Evolutionary conservation across 768 basidiomycete genomes (phyloP), one percentile per base, ranked within the genome.

Genomic region (Amanita rubescens): DNA sequence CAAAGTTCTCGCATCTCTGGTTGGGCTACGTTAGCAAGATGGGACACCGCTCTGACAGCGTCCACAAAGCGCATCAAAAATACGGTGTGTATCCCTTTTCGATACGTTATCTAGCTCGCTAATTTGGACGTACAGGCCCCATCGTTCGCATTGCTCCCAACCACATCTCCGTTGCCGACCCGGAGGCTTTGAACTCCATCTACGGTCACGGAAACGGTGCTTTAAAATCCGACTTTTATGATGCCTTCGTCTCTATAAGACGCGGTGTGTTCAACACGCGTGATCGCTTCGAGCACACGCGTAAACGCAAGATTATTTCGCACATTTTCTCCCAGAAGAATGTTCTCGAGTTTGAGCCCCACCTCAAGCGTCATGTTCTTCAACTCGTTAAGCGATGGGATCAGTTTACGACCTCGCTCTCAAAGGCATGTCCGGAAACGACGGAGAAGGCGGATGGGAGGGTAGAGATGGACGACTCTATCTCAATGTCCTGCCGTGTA

Each of bases 251-350:
- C 20, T 84, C 84, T 24, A 86, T 88, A 54, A 71, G 70, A 27
- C 78, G 84, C 25, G 85, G 86, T 1, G 70, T 90, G 25, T 90
- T 90, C 77, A 89, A 85, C 66, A 87, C 86, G 15, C 81, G 90
- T 42, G 80, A 87, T 61, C 81, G 90, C 30, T 63, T 68, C 5
- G 87, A 91, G 54, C 92, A 95, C 64, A 77, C 88, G 6, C 82
- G 92, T 38, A 95, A 94, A 70, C 84, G 91, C 71, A 95, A 95
- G 71, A 89, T 96, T 56, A 80, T 95, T 43, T 85, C 89, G 0
- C 82, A 89, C 62, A 85, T 90, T 60, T 90, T 90, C 69, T 84
- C 85, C 1, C 85, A 87, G 63, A 93, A 93, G 72, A 88, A 69
- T 51, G 90, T 95, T 3, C 65, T 89, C 55, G 87, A 90, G 59